A percentile compares a stretch with the other conserved stretches of the same genome.
Conservation (phyloP, 2,329 filamentous ascomycete genomes). For the Fulvia fulva region DNA sequence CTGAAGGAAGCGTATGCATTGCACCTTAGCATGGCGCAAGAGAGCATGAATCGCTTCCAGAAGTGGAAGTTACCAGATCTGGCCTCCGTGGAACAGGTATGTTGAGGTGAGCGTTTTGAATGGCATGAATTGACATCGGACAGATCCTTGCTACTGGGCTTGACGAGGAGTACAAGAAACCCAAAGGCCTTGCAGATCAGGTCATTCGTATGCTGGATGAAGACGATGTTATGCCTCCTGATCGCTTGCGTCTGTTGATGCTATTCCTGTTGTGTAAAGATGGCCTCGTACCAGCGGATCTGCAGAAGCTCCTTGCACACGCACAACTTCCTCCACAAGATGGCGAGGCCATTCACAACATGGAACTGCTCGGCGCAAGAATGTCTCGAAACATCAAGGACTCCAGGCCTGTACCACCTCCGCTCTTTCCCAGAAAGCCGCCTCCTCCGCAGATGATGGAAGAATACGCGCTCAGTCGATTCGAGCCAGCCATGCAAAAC, state of each 20-base stretch:
- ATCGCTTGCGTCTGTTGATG: slow-evolving; percentile 79
- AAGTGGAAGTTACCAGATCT: slow-evolving; percentile 79
- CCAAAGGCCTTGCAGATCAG: slow-evolving; percentile 82
- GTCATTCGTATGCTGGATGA: slow-evolving; percentile 87
- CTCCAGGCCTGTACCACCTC: slow-evolving; percentile 58
- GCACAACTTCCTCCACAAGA: slow-evolving; percentile 72
- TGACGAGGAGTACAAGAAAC: slow-evolving; percentile 87
- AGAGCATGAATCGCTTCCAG: slow-evolving; percentile 93
- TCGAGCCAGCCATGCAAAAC: slow-evolving; percentile 74
- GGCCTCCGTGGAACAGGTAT: slow-evolving; percentile 76
- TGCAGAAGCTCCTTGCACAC: slow-evolving; percentile 79
- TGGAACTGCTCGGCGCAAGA: slow-evolving; percentile 76
- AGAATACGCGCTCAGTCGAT: slow-evolving; percentile 82
- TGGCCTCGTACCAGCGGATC: slow-evolving; percentile 77
- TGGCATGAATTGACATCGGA: slow-evolving; percentile 4
- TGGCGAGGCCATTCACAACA: slow-evolving; percentile 67
- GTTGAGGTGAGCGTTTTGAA: background rate
- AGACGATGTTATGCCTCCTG: slow-evolving; percentile 64
- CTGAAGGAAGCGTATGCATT: slow-evolving; percentile 94
- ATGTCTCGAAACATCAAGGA: slow-evolving; percentile 74
- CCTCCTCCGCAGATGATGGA: slow-evolving; percentile 57
- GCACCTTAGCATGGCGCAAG: slow-evolving; percentile 93
- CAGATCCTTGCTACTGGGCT: slow-evolving; percentile 80
- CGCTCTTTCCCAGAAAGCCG: slow-evolving; percentile 68
- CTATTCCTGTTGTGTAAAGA: slow-evolving; percentile 83